Base-by-base conservation (phyloP, 768 basidiomycete species). In the Piloderma croceum region DNA sequence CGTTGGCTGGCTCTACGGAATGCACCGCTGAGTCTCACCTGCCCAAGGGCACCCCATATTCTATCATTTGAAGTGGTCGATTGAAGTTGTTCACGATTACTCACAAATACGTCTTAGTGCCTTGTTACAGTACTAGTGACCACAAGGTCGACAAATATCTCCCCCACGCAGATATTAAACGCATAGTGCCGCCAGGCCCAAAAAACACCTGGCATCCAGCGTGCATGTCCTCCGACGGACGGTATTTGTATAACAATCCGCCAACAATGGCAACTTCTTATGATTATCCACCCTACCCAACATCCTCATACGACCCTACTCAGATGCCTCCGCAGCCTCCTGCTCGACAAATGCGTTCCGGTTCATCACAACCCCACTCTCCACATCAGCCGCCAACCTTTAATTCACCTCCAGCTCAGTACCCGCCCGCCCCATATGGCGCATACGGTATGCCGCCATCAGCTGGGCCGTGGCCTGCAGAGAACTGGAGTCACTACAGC, bases 171-270 rank as follows among this genome's bases (percentile, higher is more conserved):
- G n/a, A n/a, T n/a, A n/a, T n/a, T n/a, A n/a, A n/a, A n/a, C n/a
- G n/a, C n/a, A n/a, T n/a, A n/a, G n/a, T n/a, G n/a, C n/a, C n/a
- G n/a, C n/a, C n/a, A n/a, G n/a, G n/a, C n/a, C n/a, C n/a, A n/a
- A n/a, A n/a, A n/a, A n/a, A n/a, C n/a, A n/a, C n/a, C n/a, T n/a
- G n/a, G n/a, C n/a, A n/a, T n/a, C n/a, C n/a, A n/a, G n/a, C n/a
- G n/a, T n/a, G n/a, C 48, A 73, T 72, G 73, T 66, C 75, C 25
- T 62, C 75, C 31, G 74, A 76, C 59, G 64, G 69, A 38, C 67
- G 73, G 43, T 77, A 78, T 52, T 64, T 77, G 57, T 81, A 82
- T 56, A 68, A 69, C 39, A 61, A 69, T 43, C 64, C 71, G 38
- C 69, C 65, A 15, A 65, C 65, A 24, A 56, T 62, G 25, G 64